These are phyloP conservation scores for Lasiodiplodia theobromae DNA, from an alignment of 2,329 filamentous ascomycete genomes.

Conservation along the genomic window DNA sequence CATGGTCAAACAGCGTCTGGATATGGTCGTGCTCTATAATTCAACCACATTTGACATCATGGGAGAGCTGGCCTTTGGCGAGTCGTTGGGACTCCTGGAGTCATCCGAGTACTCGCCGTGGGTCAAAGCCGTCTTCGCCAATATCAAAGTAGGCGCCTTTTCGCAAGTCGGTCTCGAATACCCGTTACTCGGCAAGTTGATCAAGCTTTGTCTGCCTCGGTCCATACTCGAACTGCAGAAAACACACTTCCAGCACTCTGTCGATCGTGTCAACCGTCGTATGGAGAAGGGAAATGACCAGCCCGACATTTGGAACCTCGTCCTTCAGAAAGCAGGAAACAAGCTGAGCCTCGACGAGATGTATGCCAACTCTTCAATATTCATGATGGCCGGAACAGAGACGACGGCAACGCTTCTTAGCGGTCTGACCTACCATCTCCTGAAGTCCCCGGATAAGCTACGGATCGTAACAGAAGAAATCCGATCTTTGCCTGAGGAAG, in stretches of 20 bases:
- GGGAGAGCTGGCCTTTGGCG: slow-evolving; percentile 37
- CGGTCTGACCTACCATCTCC: slow-evolving; percentile 47
- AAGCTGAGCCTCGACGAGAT: neutral
- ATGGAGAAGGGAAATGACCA: neutral
- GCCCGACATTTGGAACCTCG: slow-evolving; percentile 3
- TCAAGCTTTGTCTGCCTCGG: neutral
- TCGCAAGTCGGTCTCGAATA: neutral
- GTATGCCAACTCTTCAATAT: neutral
- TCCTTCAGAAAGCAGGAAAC: neutral
- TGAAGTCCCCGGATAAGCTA: slow-evolving; percentile 25
- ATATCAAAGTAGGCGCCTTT: slow-evolving; percentile 1
- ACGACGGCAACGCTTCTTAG: slow-evolving; percentile 50
- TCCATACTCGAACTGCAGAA: neutral
- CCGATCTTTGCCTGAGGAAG: neutral
- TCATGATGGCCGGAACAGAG: slow-evolving; percentile 48
- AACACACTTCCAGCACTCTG: neutral
- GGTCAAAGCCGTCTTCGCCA: slow-evolving; percentile 41
- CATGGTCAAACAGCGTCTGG: neutral
- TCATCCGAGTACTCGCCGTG: slow-evolving; percentile 36
- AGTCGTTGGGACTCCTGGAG: slow-evolving; percentile 34
- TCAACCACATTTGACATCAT: slow-evolving; percentile 36
- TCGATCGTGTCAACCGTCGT: neutral
- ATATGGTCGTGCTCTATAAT: slow-evolving; percentile 44
- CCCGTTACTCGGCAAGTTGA: neutral
- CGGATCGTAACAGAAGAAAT: neutral